Evolutionary conservation across 2,329 filamentous ascomycete genomes (phyloP), one percentile per base, ranked within the genome.

Genomic region (Aspergillus uvarum): DNA sequence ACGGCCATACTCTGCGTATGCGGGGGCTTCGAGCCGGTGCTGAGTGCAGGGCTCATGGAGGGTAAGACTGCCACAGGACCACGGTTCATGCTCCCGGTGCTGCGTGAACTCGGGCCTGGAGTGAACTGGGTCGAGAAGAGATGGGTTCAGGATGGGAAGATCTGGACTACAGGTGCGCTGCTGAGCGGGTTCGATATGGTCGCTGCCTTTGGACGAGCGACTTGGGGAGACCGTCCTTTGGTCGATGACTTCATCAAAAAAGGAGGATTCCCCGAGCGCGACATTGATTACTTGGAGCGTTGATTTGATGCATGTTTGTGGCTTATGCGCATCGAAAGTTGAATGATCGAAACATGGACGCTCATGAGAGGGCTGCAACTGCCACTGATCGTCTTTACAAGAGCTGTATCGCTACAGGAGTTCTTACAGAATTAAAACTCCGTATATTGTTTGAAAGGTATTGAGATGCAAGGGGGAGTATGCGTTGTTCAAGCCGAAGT

Each of bases 131-230:
- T 58, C 5, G 49, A 58, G n/a, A 58, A 58, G 55, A 32, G 55
- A 22, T 58, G 49, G 32, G 55, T 51, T 8, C 11, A 16, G 4
- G 55, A 57, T 51, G 48, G n/a, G 1, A 58, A 58, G 24, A 32
- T 58, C 22, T 58, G 55, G 55, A 58, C 48, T n/a, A 58, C 55
- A 12, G 55, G 55, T 8, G 16, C 22, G 21, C 29, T 58, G 55
- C 26, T 58, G 32, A 58, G 51, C n/a, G 55, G 55, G 2, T 12
- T 58, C 2, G 55, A 58, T 44, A 52, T 52, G 55, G 24, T 58
- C n/a, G 35, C 55, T 8, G 48, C 55, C 1, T 58, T 58, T 35
- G 55, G 55, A 16, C 19, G 35, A 48, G 38, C 31, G 12, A 31
- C 35, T 2, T 51, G 55, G 55, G 55, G 47, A 7, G 29, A 48